Evolutionary conservation across 2,329 filamentous ascomycete species (phyloP), one percentile per base, ranked within the genome.

Genomic region (Exophiala phaeomuriformis): DNA sequence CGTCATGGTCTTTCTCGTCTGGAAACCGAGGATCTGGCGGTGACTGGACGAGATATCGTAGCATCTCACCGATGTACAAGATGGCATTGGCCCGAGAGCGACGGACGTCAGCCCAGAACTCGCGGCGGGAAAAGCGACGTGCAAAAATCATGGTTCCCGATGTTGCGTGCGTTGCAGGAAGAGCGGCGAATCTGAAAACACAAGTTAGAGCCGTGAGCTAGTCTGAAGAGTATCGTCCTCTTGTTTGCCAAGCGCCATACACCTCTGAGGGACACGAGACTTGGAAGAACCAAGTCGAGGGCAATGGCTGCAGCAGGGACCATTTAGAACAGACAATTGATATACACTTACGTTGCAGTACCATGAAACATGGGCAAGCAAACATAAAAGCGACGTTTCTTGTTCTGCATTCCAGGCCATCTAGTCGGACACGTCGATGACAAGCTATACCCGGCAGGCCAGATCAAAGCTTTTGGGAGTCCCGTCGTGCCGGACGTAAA

Each of bases 341-440:
- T 19, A 19, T 19, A 19, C 19, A 19, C 19, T 19, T 19, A 19
- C 47, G 72, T 67, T 2, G 70, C 72, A 0, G 74, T 76, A 39
- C 73, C 74, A 59, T 77, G 74, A 63, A 75, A 77, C 28, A 76
- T 66, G 0, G 74, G 74, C 2, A 77, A 64, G 2, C 71, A 65
- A 3, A 71, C 75, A 54, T 76, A 76, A n/a, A 76, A 57, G 1
- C 72, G 72, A 39, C 67, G 70, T 57, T 74, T 74, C 51, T 69
- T 72, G 6, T 75, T 72, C 27, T 61, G 51, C 7, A 68, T 64
- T 1, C 66, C 57, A 0, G 72, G 66, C 5, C 60, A 68, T 65
- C 52, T 58, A 42, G 41, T 49, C 31, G 53, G 52, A 37, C 29
- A 52, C 12, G 19, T 46, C 4, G 41, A 33, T n/a, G 52, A 44